Conservation (phyloP, 495 filamentous ascomycete genomes). For the Aspergillus olivimuriae region DNA sequence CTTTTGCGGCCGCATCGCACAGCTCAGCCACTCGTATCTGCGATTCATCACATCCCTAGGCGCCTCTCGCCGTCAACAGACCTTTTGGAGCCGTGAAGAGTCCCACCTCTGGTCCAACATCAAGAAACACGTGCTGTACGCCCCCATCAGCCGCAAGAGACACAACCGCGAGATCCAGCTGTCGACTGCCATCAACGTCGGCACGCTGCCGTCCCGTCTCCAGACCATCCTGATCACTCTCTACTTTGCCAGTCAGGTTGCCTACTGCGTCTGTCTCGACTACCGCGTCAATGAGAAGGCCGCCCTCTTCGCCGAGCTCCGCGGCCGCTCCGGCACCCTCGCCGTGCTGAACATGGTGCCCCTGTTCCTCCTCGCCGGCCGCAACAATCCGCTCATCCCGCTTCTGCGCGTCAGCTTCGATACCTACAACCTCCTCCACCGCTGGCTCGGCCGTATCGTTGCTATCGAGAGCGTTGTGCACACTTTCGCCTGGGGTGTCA, state of each 20-base stretch:
- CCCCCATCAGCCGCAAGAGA: conserved; percentile 73
- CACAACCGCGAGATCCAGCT: conserved; percentile 87
- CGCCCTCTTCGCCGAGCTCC: conserved; percentile 57
- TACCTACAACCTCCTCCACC: conserved; percentile 90
- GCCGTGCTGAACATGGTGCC: conserved; percentile 88
- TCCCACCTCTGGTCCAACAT: conserved; percentile 60
- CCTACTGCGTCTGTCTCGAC: conserved; percentile 72
- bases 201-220: conserved; percentile 81
- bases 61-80: conserved; percentile 40
- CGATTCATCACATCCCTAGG: conserved; percentile 65
- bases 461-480: conserved; percentile 72
- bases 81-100: conserved; percentile 59
- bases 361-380: conserved; percentile 76
- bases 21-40: conserved; percentile 60
- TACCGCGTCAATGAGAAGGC: conserved; percentile 45
- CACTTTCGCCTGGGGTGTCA: conserved; percentile 60
- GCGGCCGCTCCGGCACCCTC: conserved; percentile 79
- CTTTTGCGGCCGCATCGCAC: conserved; percentile 50
- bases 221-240: conserved; percentile 67
- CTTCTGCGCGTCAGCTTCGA: conserved; percentile 87
- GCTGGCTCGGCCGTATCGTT: conserved; percentile 89
- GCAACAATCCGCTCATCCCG: conserved; percentile 88
- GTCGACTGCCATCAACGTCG: conserved; percentile 79
- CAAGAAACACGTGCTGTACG: conserved; percentile 77
- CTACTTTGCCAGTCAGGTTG: conserved; percentile 71